Base-by-base conservation (phyloP, 2,329 filamentous ascomycete species). In the Monilinia polystroma region DNA sequence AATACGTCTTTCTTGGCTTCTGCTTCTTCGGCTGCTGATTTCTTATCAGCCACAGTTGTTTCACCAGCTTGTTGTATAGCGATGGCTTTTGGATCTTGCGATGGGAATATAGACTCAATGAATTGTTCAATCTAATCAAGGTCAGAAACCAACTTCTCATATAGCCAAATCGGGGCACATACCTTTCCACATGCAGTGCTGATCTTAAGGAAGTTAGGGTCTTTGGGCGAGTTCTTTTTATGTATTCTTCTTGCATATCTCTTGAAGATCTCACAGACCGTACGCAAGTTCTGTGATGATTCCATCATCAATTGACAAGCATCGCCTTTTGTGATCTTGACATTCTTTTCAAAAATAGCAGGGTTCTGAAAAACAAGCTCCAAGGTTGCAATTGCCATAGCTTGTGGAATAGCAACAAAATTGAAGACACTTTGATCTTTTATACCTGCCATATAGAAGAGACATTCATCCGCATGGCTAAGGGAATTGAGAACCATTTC, bases 361-460 rank as follows among this genome's bases (percentile, higher is more conserved):
- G 91, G 90, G 79, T 99, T 99, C 75, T 91, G 90, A 86, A 98
- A 99, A 73, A 94, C 90, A 23, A 92, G 82, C 73, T 97, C 93
- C 53, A 98, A 81, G 0, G 94, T 98, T 11, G 95, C 94, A 77
- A 99, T 97, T 64, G 94, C 95, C 95, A 99, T 99, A 71, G 88
- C 84, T 79, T 99, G 95, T 2, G 95, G 95, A 70, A 99, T 99
- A 66, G 94, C 94, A 58, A 93, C 93, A 78, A 99, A 99, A 84
- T 99, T 99, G 87, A 99, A 99, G 35, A 97, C 92, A 76, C 92
- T 96, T 81, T 99, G 95, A 76, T 99, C 95, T 72, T 90, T 89
- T 70, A 99, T 87, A 57, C 91, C 95, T 6, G 94, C 94, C 81
- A 99, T 92, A 81, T 98, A 99, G 82, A 93, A 97, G n/a, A 99